Base-by-base conservation (phyloP, 2,329 filamentous ascomycete genomes). In the Fusarium paranaense region DNA sequence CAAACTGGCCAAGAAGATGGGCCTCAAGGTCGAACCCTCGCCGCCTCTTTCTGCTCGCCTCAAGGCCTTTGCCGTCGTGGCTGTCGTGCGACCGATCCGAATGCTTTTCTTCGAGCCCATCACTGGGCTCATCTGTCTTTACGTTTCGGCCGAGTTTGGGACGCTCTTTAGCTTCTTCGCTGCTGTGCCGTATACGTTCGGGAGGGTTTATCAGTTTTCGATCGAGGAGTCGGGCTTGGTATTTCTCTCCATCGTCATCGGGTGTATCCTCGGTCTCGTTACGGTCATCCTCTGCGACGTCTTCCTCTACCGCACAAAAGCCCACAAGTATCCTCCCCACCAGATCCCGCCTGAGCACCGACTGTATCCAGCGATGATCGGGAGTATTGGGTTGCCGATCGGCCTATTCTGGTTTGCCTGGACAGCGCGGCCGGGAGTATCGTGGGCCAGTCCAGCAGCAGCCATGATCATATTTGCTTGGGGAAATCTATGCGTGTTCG, bases 21-120 rank as follows among this genome's bases (percentile, higher is more conserved):
- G 82, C 1, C 64, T 82, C 6, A 42, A 78, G 0, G 30, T 80
- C 0, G 78, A 80, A 1, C 71, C 74, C 0, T 59, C 61, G 0
- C 76, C 79, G 0, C 79, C 42, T 18, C 8, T 47, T 10, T 47
- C 22, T 2, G 22, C 42, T 18, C 80, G 76, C 5, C 52, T 84
- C 30, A 75, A 72, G 22, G 20, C 70, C 2, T 87, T 88, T 66
- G 69, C 86, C 4, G 80, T 84, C 0, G 80, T 85, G 1, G 84
- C 86, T 2, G 78, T 89, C 1, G 69, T 88, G 18, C 83, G 89
- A 13, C 90, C 90, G 0, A 20, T 91, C 1, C 85, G 86, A 52
- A 90, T 93, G 85, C 83, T 93, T 9, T 77, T 90, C 45, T 86
- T 87, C 1, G 91, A 93, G 74, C 90, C 91, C 3, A 91, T 93